phyloP scores from a whole-genome alignment of 345 rosid genomes.

The Adansonia digitata region DNA sequence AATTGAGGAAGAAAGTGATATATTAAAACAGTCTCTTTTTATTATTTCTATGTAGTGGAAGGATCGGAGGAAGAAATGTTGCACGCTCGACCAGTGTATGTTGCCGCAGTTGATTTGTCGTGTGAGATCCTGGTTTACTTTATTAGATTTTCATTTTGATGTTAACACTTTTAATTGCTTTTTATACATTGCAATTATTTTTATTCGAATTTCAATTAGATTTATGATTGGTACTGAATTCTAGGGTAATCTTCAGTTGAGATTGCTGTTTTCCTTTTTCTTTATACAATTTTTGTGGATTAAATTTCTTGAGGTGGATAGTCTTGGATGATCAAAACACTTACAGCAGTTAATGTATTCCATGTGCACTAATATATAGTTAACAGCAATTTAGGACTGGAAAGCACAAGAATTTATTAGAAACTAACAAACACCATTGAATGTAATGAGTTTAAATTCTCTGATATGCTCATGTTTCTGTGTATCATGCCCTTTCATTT shows the following conservation, averaged over 20 bases:
- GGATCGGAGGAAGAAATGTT: conserved; percentile 73
- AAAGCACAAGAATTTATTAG: background rate
- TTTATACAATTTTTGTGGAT: background rate
- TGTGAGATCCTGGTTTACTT: conserved; percentile 42
- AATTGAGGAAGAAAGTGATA: background rate
- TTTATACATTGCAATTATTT: background rate
- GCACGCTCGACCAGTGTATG: conserved; percentile 88
- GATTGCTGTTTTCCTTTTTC: background rate
- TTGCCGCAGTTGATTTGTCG: conserved; percentile 88
- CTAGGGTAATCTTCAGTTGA: background rate
- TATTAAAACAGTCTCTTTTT: background rate
- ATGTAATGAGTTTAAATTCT: background rate
- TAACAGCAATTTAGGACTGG: background rate
- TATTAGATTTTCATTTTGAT: background rate
- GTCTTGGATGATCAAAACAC: background rate
- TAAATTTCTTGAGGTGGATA: background rate
- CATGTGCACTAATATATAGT: background rate
- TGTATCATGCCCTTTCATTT: background rate
- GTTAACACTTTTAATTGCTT: background rate
- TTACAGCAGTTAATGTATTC: background rate
- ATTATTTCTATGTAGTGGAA: conserved; percentile 39
- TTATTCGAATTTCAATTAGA: background rate
- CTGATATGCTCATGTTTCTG: background rate
- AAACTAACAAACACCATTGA: background rate
- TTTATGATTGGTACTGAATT: background rate